Conservation (phyloP, 1,284 basidiomycete species). For the Xerocomus nothofagi region DNA sequence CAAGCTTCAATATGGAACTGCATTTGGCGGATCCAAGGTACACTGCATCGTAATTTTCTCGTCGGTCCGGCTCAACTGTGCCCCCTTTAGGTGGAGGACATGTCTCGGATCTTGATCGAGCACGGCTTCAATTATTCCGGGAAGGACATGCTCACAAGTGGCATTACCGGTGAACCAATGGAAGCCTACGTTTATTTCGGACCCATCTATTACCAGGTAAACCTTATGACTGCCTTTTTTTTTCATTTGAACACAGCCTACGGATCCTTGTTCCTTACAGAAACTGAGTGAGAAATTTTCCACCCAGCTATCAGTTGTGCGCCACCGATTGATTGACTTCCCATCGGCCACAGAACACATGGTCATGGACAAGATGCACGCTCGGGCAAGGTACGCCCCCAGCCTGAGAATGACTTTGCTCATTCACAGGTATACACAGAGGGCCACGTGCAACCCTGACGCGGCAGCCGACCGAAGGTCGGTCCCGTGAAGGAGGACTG, state of each 20-base stretch:
- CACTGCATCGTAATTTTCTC: slow-evolving; percentile 3
- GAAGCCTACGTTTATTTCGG: slow-evolving; percentile 99
- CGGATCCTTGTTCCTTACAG: slow-evolving; percentile 39
- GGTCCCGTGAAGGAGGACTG: slow-evolving; percentile 95
- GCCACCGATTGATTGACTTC: slow-evolving; percentile 25
- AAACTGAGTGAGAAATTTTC: slow-evolving; percentile 67
- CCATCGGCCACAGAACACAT: slow-evolving; percentile 71
- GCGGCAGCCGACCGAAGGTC: slow-evolving; percentile 97
- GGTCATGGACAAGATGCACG: slow-evolving; percentile 99
- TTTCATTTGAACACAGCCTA: slow-evolving; percentile 12
- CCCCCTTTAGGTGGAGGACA: slow-evolving; percentile 83
- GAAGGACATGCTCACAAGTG: slow-evolving; percentile 97
- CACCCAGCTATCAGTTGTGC: slow-evolving; percentile 1
- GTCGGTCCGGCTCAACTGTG: slow-evolving; percentile 16
- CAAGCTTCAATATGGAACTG: slow-evolving; percentile 90
- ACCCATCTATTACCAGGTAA: slow-evolving; percentile 96
- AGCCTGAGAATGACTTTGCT: slow-evolving; percentile 10
- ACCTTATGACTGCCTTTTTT: slow-evolving; percentile 14
- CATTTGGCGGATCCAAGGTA: slow-evolving; percentile 96
- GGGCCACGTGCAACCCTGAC: slow-evolving; percentile 97
- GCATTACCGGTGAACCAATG: slow-evolving; percentile 94
- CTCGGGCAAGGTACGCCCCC: slow-evolving; percentile 77
- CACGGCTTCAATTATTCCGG: slow-evolving; percentile 96
- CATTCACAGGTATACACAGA: slow-evolving; percentile 41
- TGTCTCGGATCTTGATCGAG: slow-evolving; percentile 94